These are phyloP conservation scores for Oemleria cerasiformis DNA, from an alignment of 306 rosid genomes.

Conservation along the genomic window DNA sequence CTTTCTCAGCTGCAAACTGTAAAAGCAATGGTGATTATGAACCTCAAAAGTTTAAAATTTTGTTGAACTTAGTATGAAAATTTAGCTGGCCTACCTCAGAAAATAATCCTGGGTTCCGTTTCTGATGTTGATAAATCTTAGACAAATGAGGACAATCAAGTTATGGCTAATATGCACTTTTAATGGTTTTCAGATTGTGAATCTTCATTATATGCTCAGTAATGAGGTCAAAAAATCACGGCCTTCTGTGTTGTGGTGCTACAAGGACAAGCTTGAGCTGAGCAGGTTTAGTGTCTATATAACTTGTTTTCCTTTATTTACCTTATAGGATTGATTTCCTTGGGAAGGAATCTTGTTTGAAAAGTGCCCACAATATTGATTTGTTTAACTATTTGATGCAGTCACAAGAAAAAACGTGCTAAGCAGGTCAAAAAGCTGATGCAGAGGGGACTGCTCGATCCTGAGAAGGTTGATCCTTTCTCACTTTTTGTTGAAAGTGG, in stretches of 20 bases:
- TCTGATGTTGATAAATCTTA: no score
- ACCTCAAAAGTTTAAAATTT: no score
- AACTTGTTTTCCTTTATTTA: not conserved
- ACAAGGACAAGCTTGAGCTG: slow-evolving; percentile 84
- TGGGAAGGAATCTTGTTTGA: not conserved
- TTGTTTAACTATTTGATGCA: slow-evolving; percentile 40
- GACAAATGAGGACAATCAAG: not conserved
- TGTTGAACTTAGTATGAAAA: no score
- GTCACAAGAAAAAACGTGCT: slow-evolving; percentile 80
- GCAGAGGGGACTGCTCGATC: slow-evolving; percentile 81
- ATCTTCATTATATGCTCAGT: slow-evolving; percentile 83
- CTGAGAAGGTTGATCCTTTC: slow-evolving; percentile 80
- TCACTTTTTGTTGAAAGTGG: slow-evolving; percentile 71
- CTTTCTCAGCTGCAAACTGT: no score
- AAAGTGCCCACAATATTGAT: slow-evolving; percentile 19
- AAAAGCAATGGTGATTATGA: no score
- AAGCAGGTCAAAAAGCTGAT: slow-evolving; percentile 68
- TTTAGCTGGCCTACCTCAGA: no score
- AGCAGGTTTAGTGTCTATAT: slow-evolving; percentile 56
- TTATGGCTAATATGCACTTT: not conserved
- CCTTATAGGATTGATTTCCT: not conserved
- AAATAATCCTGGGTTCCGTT: no score
- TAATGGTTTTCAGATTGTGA: slow-evolving; percentile 57
- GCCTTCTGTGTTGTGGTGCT: slow-evolving; percentile 88
- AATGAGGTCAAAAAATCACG: slow-evolving; percentile 74